Conservation (phyloP, 305 asterid genomes). For the Fraxinus dipetala region DNA sequence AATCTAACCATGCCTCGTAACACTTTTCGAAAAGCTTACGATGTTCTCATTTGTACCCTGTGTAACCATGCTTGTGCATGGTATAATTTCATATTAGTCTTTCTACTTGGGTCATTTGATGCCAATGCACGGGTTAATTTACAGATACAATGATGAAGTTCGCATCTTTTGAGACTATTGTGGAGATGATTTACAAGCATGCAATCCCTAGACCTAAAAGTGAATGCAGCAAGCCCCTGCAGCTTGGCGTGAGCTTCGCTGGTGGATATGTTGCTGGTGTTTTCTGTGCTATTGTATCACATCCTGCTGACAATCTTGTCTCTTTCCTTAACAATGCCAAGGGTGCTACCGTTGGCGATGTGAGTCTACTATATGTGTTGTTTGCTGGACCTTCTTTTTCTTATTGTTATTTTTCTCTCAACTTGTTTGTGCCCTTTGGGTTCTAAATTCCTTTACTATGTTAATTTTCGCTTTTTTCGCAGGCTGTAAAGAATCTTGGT, state of each 20-base stretch:
- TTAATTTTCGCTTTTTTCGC: conserved; percentile 5
- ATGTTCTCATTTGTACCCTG: background rate
- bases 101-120: background rate
- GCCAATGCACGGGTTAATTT: conserved; percentile 1
- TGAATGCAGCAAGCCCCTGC: conserved; percentile 73
- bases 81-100: background rate
- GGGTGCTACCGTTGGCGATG: conserved; percentile 95
- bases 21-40: background rate
- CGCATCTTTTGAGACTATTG: conserved; percentile 87
- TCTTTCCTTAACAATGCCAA: conserved; percentile 90
- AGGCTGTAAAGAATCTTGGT: conserved; percentile 84
- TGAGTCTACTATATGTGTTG: conserved; percentile 35
- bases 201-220: conserved; percentile 77
- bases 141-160: conserved; percentile 97
- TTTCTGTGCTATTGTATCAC: conserved; percentile 81
- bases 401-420: background rate
- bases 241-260: conserved; percentile 94
- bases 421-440: background rate
- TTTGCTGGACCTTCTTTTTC: background rate
- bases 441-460: background rate
- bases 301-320: conserved; percentile 94
- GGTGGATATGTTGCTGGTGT: conserved; percentile 95
- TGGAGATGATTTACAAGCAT: conserved; percentile 73
- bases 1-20: background rate
- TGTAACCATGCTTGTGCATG: background rate